phyloP scores from a whole-genome alignment of 2,329 filamentous ascomycete genomes.

The Arthrinium phaeospermum region DNA sequence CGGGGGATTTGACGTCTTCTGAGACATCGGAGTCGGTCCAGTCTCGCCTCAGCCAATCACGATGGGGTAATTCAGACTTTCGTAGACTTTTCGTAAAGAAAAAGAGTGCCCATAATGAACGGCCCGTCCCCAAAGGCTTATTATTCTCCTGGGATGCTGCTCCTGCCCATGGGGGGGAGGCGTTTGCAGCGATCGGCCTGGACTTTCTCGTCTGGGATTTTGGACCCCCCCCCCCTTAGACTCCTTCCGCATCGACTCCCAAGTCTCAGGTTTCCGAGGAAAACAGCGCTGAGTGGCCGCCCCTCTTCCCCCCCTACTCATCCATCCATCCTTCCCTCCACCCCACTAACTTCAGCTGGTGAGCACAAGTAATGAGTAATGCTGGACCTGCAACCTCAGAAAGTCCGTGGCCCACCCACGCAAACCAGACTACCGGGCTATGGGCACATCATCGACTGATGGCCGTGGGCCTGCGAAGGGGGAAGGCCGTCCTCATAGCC shows the following conservation, averaged over 20 bases:
- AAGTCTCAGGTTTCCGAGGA: background rate
- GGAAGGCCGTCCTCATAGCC: background rate
- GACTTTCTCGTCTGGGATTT: background rate
- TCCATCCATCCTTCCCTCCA: background rate
- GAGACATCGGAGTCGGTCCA: constrained; percentile 9
- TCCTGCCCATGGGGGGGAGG: background rate
- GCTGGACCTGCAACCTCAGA: background rate
- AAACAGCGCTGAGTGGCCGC: background rate
- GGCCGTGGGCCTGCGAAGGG: background rate
- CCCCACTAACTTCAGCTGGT: constrained; percentile 4
- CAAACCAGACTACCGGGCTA: background rate
- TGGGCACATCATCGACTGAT: constrained; percentile 1
- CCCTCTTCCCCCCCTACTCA: background rate
- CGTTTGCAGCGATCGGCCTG: background rate
- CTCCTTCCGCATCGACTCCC: background rate
- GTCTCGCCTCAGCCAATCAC: background rate
- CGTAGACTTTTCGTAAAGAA: background rate
- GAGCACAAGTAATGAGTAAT: constrained; percentile 13
- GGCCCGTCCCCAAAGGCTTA: constrained; percentile 15
- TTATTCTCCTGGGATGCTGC: background rate
- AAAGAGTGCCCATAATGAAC: constrained; percentile 4
- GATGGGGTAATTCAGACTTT: background rate
- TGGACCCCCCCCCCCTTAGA: background rate
- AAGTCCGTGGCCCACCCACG: constrained; percentile 1
- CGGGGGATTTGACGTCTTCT: background rate